Base-by-base conservation (phyloP, 192 early-diverging fungal genomes). In the Entrophospora sp. region DNA sequence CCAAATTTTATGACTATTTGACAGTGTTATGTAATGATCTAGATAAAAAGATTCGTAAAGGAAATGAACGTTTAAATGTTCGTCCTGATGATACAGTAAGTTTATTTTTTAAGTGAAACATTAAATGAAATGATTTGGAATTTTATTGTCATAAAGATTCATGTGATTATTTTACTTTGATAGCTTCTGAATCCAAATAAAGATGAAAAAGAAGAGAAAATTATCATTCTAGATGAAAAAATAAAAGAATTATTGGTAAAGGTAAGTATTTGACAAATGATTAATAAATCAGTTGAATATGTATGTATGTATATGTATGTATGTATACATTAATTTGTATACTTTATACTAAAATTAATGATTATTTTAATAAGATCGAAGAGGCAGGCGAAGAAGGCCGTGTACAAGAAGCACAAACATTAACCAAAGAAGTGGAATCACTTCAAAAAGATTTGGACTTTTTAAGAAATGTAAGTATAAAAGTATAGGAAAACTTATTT, bases 181-280 rank as follows among this genome's bases (percentile, higher is more conserved):
- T 61, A 85, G 69, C 78, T 81, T 35, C 67, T 79, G 43, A 85
- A 89, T 31, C 78, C 80, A 10, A 70, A 76, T 46, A 84, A 82
- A 66, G 91, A 90, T 37, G 89, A 93, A 69, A 83, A 84, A 66
- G 89, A 93, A 52, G 91, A 93, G 70, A 79, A 82, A 48, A 84
- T 87, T 28, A 85, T 91, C 37, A 82, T 93, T 52, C 71, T 93
- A 25, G 91, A 93, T 45, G 89, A 86, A 63, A 85, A 90, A 36
- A 88, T 91, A 64, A 86, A 88, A 63, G 81, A 81, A 36, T 71
- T 84, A 24, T 71, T 87, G 20, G 72, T 74, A 52, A 80, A 82
- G 69, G 75, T 77, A 71, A 49, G 22, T 14, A n/a, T n/a, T n/a
- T n/a, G n/a, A n/a, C n/a, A n/a, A n/a, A n/a, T n/a, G n/a, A n/a